Conservation (phyloP, 163 green algal species). For the Volvox carteri region DNA sequence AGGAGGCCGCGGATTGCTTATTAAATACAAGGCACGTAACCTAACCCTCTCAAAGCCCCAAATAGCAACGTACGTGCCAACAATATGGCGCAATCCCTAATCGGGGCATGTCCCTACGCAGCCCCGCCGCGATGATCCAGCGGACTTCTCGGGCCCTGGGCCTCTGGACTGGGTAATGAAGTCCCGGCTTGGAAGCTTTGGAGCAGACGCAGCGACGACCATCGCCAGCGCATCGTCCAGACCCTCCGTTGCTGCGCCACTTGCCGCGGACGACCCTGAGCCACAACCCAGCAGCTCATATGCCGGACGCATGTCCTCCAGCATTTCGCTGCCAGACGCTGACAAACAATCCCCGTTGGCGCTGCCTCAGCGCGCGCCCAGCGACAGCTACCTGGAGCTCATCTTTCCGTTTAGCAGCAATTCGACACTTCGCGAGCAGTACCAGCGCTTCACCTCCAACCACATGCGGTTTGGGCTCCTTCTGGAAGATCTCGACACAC, state of each 20-base stretch:
- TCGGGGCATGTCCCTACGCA: neutral
- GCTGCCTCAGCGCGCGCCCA: neutral
- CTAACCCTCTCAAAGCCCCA: neutral
- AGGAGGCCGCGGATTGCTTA: constrained; percentile 13
- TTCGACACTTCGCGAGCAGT: constrained; percentile 57
- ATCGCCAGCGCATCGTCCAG: neutral
- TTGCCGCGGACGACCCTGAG: too few relatives aligned
- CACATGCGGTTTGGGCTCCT: constrained; percentile 59
- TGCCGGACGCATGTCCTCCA: too few relatives aligned
- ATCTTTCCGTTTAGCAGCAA: constrained; percentile 60
- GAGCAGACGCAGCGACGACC: too few relatives aligned
- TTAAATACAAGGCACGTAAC: constrained; percentile 19
- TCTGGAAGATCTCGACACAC: constrained; percentile 66
- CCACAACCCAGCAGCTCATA: neutral
- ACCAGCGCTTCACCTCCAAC: constrained; percentile 59
- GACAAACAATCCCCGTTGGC: neutral
- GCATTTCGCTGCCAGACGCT: too few relatives aligned
- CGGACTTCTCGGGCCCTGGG: neutral
- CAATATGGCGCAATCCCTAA: too few relatives aligned
- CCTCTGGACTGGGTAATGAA: neutral
- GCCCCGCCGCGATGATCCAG: constrained; percentile 24
- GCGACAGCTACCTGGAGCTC: constrained; percentile 61
- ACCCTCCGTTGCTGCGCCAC: too few relatives aligned
- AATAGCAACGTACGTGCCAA: too few relatives aligned
- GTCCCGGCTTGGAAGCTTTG: neutral